Conservation (phyloP, 352 stramenopile genomes). For the Pythium rhizo-oryzae region DNA sequence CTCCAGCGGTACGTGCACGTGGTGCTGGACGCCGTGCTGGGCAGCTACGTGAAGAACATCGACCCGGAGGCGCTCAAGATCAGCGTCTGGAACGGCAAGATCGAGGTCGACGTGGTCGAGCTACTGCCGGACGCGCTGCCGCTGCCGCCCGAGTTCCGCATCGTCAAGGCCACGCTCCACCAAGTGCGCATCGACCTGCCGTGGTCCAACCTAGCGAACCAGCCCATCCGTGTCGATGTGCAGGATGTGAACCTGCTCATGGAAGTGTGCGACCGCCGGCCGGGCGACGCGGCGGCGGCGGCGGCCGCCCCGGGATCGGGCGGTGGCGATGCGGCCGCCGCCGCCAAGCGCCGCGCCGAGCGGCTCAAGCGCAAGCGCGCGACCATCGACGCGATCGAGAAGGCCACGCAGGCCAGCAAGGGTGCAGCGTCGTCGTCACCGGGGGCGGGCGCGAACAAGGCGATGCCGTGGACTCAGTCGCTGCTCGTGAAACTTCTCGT, state of each 20-base stretch:
- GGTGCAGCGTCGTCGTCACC: constrained; percentile 14
- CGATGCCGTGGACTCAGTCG: constrained; percentile 61
- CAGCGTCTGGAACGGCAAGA: constrained; percentile 86
- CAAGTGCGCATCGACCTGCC: constrained; percentile 76
- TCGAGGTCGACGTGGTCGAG: constrained; percentile 83
- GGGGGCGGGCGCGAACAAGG: constrained; percentile 19
- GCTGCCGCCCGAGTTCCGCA: constrained; percentile 64
- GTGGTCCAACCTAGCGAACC: constrained; percentile 69
- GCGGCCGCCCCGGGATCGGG: neutral
- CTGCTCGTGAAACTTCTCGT: constrained; percentile 80
- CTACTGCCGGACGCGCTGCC: constrained; percentile 72
- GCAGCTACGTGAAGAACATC: constrained; percentile 88
- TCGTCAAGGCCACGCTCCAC: constrained; percentile 79
- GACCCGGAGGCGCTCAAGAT: constrained; percentile 84
- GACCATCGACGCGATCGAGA: constrained; percentile 78
- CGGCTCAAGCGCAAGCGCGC: constrained; percentile 73
- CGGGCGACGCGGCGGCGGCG: constrained; percentile 2
- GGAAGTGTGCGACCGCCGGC: constrained; percentile 40
- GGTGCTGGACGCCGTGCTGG: constrained; percentile 81
- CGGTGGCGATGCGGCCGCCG: neutral
- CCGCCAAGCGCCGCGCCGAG: constrained; percentile 32
- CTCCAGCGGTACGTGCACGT: constrained; percentile 83
- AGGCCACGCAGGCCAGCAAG: constrained; percentile 67
- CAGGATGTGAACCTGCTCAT: constrained; percentile 78
- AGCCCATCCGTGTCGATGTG: constrained; percentile 80